Percentiles rank a stretch among this genome's conserved stretches.
phyloP scores from a whole-genome alignment of 108 stramenopile species.

The Cyclotella kingstonii region DNA sequence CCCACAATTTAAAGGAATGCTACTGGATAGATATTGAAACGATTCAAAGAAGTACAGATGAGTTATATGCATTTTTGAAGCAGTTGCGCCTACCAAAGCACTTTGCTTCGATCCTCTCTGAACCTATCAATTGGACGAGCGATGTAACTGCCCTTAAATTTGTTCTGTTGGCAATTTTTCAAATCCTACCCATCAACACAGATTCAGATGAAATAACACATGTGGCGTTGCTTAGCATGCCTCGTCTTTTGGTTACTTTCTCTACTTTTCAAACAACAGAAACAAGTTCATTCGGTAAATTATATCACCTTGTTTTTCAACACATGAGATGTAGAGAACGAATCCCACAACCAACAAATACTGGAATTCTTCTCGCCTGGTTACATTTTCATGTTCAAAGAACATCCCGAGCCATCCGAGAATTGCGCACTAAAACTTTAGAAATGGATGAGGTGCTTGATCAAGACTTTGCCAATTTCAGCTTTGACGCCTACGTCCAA shows the following conservation, averaged over 20 bases:
- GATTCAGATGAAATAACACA: slow-evolving; percentile 41
- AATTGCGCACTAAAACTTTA: slow-evolving; percentile 31
- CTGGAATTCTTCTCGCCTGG: slow-evolving; percentile 48
- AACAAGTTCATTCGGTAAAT: slow-evolving; percentile 9
- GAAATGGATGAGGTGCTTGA: slow-evolving; percentile 49
- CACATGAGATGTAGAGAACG: slow-evolving; percentile 49
- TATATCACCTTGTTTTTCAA: slow-evolving; percentile 29
- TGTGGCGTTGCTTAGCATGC: slow-evolving; percentile 42
- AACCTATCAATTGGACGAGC: slow-evolving; percentile 40
- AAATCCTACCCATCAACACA: slow-evolving; percentile 41
- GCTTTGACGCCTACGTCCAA: slow-evolving; percentile 38
- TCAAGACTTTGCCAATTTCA: slow-evolving; percentile 29
- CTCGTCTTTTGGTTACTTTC: slow-evolving; percentile 48
- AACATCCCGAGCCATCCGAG: slow-evolving; percentile 44
- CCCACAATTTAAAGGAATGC: slow-evolving; percentile 20
- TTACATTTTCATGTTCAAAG: slow-evolving; percentile 51
- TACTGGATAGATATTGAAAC: slow-evolving; percentile 65
- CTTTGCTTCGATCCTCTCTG: slow-evolving; percentile 44
- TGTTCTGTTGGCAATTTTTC: slow-evolving; percentile 40
- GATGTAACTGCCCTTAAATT: slow-evolving; percentile 48
- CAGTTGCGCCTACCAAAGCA: slow-evolving; percentile 44
- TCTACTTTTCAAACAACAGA: slow-evolving; percentile 36
- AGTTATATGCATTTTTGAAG: slow-evolving; percentile 42
- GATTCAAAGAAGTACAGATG: slow-evolving; percentile 26
- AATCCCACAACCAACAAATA: slow-evolving; percentile 34